Evolutionary conservation across 176 grass and related monocot species (phyloP).

Genomic region (Bonia amplexicaulis): DNA sequence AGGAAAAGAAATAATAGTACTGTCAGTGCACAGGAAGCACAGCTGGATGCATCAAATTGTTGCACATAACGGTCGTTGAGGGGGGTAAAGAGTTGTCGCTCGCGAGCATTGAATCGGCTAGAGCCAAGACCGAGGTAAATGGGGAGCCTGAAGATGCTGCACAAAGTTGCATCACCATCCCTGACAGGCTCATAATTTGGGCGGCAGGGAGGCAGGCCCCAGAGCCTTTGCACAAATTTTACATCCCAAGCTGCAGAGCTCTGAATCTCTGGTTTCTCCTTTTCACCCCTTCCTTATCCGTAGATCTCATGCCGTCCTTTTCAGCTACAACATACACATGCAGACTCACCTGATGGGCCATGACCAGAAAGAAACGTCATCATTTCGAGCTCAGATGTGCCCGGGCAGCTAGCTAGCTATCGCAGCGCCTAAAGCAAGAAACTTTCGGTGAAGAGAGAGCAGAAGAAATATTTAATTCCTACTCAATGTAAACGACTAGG

Average conservation of each 20-base stretch:
- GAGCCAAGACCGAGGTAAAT: background rate
- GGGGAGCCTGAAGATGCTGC: slow-evolving; percentile 3
- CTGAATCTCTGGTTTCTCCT: background rate
- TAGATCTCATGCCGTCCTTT: background rate
- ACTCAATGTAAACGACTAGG: background rate
- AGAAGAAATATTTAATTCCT: background rate
- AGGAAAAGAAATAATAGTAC: background rate
- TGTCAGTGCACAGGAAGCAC: background rate
- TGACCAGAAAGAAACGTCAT: background rate
- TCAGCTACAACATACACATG: background rate
- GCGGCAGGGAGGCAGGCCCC: background rate
- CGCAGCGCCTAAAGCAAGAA: background rate
- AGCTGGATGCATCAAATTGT: background rate
- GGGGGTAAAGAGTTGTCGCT: background rate
- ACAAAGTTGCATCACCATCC: background rate
- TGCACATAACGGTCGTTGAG: background rate
- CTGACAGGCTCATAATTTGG: slow-evolving; percentile 12
- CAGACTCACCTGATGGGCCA: background rate
- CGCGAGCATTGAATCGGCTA: background rate
- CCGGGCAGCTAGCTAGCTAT: background rate
- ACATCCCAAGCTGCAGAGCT: background rate
- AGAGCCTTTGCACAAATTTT: slow-evolving; percentile 12
- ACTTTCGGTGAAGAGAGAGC: background rate
- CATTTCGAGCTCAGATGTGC: background rate
- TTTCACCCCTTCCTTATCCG: background rate